These are phyloP conservation scores for Russula sp. DNA, from an alignment of 768 basidiomycete genomes.

Conservation along the genomic window DNA sequence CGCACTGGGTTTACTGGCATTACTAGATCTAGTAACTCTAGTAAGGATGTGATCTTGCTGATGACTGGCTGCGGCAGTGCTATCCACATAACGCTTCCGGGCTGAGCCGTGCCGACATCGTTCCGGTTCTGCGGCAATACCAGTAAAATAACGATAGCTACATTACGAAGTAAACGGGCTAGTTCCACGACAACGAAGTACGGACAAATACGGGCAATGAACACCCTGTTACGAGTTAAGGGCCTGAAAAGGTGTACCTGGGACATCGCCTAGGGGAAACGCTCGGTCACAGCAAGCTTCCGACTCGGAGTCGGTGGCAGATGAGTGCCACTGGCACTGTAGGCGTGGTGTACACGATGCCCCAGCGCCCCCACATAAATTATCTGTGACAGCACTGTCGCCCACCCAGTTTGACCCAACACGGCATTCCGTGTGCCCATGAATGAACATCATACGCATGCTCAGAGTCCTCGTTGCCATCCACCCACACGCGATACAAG, in stretches of 20 bases:
- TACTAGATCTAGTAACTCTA: too few relatives aligned
- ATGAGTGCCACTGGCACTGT: constrained; percentile 23
- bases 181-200: constrained; percentile 38
- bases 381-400: constrained; percentile 46
- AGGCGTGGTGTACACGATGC: constrained; percentile 16
- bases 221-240: constrained; percentile 37
- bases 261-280: neutral
- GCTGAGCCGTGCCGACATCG: constrained; percentile 28
- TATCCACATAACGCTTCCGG: constrained; percentile 41
- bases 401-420: constrained; percentile 52
- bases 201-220: constrained; percentile 64
- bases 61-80: constrained; percentile 26
- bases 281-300: constrained; percentile 27
- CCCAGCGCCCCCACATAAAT: constrained; percentile 37
- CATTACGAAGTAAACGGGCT: constrained; percentile 39
- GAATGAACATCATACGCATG: constrained; percentile 17
- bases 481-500: constrained; percentile 47
- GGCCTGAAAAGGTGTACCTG: constrained; percentile 37
- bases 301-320: constrained; percentile 24
- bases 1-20: too few relatives aligned
- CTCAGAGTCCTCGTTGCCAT: constrained; percentile 45
- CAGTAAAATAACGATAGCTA: constrained; percentile 52
- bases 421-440: constrained; percentile 61
- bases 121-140: constrained; percentile 64
- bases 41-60: too few relatives aligned